Base-by-base conservation (phyloP, 108 stramenopile genomes). In the Cyclotella atomus region DNA sequence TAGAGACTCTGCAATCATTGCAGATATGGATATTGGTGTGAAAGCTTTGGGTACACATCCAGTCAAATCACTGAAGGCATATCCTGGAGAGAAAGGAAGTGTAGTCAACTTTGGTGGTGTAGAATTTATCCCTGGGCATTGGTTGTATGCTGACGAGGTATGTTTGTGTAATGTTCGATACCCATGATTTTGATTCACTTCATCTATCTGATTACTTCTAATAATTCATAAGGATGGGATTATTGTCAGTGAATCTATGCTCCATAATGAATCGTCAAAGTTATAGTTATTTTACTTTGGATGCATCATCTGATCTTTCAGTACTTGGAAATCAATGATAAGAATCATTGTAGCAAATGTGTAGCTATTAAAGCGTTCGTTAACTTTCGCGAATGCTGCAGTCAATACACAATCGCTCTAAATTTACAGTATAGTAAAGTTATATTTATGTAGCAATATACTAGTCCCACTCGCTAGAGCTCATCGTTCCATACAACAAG, bases 11-110 rank as follows among this genome's bases (percentile, higher is more conserved):
- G 85, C 76, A 12, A 88, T 86, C 19, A 85, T 92, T 20, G 59
- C 55, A 12, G 29, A 65, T n/a, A 52, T 89, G 38, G 36, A 76
- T 23, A 55, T 92, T 67, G 91, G 91, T 0, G 84, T 92, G 6
- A 86, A 85, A 74, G 87, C 91, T 0, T 54, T 88, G 50, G 87
- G 88, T 0, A 87, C 89, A 8, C 73, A 84, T 81, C 91, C 91
- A 12, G 56, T 86, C 2, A 90, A 88, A 49, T 83, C 84, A 21
- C 15, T 76, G n/a, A 89, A 89, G 76, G 65, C 65, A 3, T 67
- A 73, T 47, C 33, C 33, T 20, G 85, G 85, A 20, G 79, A 81
- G 38, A 47, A 55, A 43, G 83, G 79, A 28, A 34, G 57, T 8
- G 28, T 28, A 28, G 83, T 83, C 6, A 67, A 71, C 50, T 86